Conservation (phyloP, 2,329 filamentous ascomycete genomes). For the Pseudocercospora cruenta region DNA sequence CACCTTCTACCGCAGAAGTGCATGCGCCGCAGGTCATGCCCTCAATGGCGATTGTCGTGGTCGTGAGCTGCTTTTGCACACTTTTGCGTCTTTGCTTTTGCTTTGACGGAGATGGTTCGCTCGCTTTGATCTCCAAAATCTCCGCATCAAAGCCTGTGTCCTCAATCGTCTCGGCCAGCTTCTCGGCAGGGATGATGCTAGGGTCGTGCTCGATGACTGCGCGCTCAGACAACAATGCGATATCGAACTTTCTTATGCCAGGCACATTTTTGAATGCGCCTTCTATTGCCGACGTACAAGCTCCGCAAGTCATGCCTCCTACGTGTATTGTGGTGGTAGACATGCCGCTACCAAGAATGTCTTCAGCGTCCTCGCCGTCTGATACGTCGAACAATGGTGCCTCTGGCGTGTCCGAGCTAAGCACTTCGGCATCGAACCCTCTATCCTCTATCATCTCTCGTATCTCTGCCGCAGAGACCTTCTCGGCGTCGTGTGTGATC, state of each 20-base stretch:
- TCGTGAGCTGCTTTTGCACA: constrained; percentile 54
- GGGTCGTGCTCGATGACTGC: constrained; percentile 93
- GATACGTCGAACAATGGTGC: constrained; percentile 29
- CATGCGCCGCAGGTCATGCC: constrained; percentile 99
- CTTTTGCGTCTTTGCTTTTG: constrained; percentile 40
- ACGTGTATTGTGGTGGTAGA: constrained; percentile 90
- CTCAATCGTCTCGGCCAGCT: constrained; percentile 83
- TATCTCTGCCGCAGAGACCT: constrained; percentile 74
- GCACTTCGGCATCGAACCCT: constrained; percentile 78
- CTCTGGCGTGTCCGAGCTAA: constrained; percentile 38
- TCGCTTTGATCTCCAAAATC: constrained; percentile 70
- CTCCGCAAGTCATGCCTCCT: constrained; percentile 84
- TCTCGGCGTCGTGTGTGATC: constrained; percentile 79
- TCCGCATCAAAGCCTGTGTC: constrained; percentile 90
- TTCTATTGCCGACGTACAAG: constrained; percentile 95
- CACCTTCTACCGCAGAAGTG: constrained; percentile 85
- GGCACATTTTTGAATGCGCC: constrained; percentile 80
- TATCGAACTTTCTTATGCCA: constrained; percentile 82
- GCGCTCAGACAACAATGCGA: constrained; percentile 92
- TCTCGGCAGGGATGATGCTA: constrained; percentile 69
- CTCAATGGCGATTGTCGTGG: constrained; percentile 85
- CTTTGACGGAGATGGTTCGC: constrained; percentile 42
- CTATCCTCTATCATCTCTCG: constrained; percentile 87
- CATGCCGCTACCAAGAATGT: constrained; percentile 53
- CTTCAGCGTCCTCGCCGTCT: constrained; percentile 28